Evolutionary conservation across 2,329 filamentous ascomycete genomes (phyloP), one percentile per base, ranked within the genome.

Genomic region (Clarireedia paspali): DNA sequence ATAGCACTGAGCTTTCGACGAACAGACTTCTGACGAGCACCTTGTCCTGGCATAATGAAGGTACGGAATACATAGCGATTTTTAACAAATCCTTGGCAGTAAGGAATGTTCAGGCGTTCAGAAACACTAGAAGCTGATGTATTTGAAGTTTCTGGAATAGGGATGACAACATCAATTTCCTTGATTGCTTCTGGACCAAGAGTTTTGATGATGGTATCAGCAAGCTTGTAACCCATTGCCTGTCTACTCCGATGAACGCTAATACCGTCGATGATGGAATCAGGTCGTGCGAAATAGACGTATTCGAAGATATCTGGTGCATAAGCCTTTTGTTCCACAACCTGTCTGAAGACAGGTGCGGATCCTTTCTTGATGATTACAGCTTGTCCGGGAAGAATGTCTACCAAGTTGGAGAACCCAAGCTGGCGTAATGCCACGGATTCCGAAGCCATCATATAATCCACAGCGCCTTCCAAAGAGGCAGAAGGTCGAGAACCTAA

Each of bases 381-480:
- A 2, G 89, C 90, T 72, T 95, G 82, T 23, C 91, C 91, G 0
- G 91, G 90, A 53, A 85, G 73, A 61, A 96, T 88, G 66, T 96
- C 88, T 40, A 79, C 73, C 64, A 95, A 85, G 67, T 90, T 77
- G 36, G 72, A 76, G 74, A 94, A 95, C 15, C 89, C 89, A 48
- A 92, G 84, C 70, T 95, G 89, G 47, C 81, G 81, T 47, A 96
- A 75, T 7, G 90, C 91, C 50, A 96, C 84, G 7, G 87, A 92
- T 72, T 96, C 91, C 0, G 90, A 95, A 1, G 90, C 89, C 76
- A 96, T 82, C 80, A 96, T 90, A 74, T 95, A 96, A 71, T 96
- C 91, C 58, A 73, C 85, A 5, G 83, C 84, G 4, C 80, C 76
- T 38, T 81, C 77, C 40, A 83, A 57, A 0, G 78, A 86, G 14